phyloP scores from a whole-genome alignment of 2,329 filamentous ascomycete species.

The Hypomyces rosellus region DNA sequence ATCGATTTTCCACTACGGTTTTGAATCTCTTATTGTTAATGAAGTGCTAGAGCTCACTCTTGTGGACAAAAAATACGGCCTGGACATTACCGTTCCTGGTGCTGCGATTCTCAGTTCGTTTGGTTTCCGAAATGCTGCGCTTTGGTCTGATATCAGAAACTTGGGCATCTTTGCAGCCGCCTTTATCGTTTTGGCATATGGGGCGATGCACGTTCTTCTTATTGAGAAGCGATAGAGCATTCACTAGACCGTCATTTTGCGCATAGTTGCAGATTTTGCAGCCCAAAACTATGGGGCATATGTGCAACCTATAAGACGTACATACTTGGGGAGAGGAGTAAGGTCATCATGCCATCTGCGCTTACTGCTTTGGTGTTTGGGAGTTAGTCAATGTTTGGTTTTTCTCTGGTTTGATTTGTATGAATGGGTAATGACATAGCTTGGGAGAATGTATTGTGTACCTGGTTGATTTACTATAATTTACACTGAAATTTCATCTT shows the following conservation, averaged over 20 bases:
- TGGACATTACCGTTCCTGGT: slow-evolving; percentile 93
- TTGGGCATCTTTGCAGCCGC: slow-evolving; percentile 73
- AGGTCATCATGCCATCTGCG: background rate
- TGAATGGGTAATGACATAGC: background rate
- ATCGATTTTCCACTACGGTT: slow-evolving; percentile 97
- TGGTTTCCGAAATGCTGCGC: slow-evolving; percentile 80
- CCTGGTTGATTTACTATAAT: background rate
- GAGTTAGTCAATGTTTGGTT: background rate
- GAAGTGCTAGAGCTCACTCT: slow-evolving; percentile 87
- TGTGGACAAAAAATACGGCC: slow-evolving; percentile 88
- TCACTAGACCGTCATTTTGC: background rate
- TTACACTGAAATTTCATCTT: too few relatives aligned
- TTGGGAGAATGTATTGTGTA: background rate
- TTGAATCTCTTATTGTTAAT: slow-evolving; percentile 94
- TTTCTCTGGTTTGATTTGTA: background rate
- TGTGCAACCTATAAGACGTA: slow-evolving; percentile 8
- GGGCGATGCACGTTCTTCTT: slow-evolving; percentile 86
- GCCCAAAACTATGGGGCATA: background rate
- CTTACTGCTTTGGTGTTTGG: slow-evolving; percentile 4
- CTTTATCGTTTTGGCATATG: slow-evolving; percentile 84
- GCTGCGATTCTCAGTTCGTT: slow-evolving; percentile 92
- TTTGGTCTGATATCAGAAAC: slow-evolving; percentile 80
- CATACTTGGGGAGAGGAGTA: slow-evolving; percentile 2
- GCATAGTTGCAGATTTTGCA: background rate
- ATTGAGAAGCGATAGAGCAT: slow-evolving; percentile 63